These are phyloP conservation scores for Phlegmacium glaucopus DNA, from an alignment of 768 basidiomycete species.

Conservation along the genomic window DNA sequence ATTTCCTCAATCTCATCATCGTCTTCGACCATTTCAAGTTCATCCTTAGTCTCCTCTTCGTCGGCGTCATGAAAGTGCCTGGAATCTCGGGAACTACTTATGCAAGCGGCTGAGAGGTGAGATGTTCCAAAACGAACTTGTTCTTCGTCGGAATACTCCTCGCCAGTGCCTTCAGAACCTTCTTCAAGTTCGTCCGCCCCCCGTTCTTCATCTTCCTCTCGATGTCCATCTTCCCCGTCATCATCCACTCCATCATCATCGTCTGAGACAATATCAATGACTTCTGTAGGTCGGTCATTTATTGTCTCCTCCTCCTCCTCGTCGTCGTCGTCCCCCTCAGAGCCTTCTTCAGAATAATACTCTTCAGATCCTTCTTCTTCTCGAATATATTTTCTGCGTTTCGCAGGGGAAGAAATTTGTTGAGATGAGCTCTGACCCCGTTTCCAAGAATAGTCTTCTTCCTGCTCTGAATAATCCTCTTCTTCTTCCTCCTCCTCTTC, in stretches of 20 bases:
- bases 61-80: not conserved
- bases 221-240: not conserved
- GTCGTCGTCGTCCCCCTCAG: constrained; percentile 17
- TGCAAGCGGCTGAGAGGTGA: not conserved
- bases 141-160: constrained; percentile 9
- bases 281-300: not conserved
- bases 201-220: constrained; percentile 1
- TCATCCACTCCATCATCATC: constrained; percentile 23
- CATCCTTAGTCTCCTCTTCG: constrained; percentile 5
- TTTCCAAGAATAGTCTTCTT: constrained; percentile 12
- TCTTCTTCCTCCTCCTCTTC: constrained; percentile 16
- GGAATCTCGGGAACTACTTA: constrained; percentile 1
- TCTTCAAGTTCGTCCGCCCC: constrained; percentile 5
- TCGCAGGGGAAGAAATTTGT: constrained; percentile 3
- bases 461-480: constrained; percentile 3
- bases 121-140: constrained; percentile 2
- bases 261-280: constrained; percentile 18
- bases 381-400: constrained; percentile 1
- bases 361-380: constrained; percentile 18
- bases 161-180: constrained; percentile 10
- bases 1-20: constrained; percentile 23
- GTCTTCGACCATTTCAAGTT: constrained; percentile 1
- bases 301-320: constrained; percentile 9
- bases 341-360: constrained; percentile 13
- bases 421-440: constrained; percentile 9